Evolutionary conservation across 345 rosid species (phyloP), one percentile per base, ranked within the genome.

Genomic region (Populus alba): DNA sequence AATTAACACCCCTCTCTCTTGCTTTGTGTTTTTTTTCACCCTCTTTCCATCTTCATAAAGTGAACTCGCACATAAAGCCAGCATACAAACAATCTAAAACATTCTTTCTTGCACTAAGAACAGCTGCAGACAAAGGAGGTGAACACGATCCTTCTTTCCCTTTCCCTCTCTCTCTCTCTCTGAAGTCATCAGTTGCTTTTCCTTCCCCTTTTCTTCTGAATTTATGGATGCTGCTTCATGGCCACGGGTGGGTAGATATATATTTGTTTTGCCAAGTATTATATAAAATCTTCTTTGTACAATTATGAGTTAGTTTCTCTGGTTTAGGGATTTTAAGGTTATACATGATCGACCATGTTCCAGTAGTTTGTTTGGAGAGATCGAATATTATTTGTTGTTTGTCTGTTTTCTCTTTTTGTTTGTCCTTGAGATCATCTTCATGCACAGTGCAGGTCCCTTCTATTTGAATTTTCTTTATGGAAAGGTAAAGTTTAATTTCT

Each of bases 211-310:
- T 82, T 78, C 77, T 67, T 84, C 83, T 75, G 80, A 77, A 74
- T 75, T 87, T 75, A 86, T 86, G 91, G 91, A 85, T 74, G 87
- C 87, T 80, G 80, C 84, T 81, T 72, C 86, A 75, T 84, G 86
- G 85, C 78, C 87, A 35, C 91, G 80, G 89, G 89, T 88, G 80
- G 79, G 80, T 83, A 23, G 57, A 55, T 75, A 45, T 47, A 18
- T 81, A 51, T 38, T 66, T 38, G 69, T 53, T 25, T 43, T 25
- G 31, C 38, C 10, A 27, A 74, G 18, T 27, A 38, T 4, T 29
- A 9, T 33, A 20, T 63, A 59, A n/a, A 23, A 55, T 3, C 35
- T 79, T 63, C 43, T 74, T 18, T 53, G 55, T 18, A 8, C 25
- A 47, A 23, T 59, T 63, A 51, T 66, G 20, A 29, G 57, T 45